phyloP scores from a whole-genome alignment of 345 rosid species.

The Limnanthes douglasii region DNA sequence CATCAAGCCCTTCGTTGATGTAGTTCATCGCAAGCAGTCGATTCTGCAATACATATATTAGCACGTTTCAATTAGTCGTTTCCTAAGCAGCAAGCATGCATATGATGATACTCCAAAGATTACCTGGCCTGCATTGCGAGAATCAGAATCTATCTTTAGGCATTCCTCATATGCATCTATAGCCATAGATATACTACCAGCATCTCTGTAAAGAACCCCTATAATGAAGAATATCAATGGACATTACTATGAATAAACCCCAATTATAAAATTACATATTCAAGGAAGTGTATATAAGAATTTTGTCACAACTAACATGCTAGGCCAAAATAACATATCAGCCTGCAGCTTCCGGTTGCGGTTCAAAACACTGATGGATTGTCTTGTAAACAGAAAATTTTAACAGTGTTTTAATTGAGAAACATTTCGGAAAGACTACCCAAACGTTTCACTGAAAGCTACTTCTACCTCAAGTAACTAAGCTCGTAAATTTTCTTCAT shows the following conservation, averaged over 20 bases:
- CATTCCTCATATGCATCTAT: constrained; percentile 90
- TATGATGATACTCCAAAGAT: neutral
- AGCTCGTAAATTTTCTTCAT: no score
- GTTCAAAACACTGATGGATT: no score
- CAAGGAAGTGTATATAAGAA: neutral
- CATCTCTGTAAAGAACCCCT: constrained; percentile 99
- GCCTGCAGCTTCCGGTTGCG: no score
- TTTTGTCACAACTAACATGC: neutral
- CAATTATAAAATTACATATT: no score
- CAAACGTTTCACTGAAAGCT: no score
- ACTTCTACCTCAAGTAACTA: no score
- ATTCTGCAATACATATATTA: constrained; percentile 33
- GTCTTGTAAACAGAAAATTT: no score
- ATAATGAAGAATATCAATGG: constrained; percentile 11
- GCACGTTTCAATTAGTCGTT: neutral
- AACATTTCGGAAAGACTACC: no score
- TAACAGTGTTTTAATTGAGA: no score
- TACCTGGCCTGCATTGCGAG: constrained; percentile 99
- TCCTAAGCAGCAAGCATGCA: constrained; percentile 1
- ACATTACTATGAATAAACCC: constrained; percentile 3
- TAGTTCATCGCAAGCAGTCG: constrained; percentile 99
- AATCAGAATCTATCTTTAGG: constrained; percentile 98
- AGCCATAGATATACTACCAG: constrained; percentile 83
- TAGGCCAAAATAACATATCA: no score
- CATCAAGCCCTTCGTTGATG: constrained; percentile 82